Conservation (phyloP, 1,284 basidiomycete species). For the Cutaneotrichosporon dermatis region DNA sequence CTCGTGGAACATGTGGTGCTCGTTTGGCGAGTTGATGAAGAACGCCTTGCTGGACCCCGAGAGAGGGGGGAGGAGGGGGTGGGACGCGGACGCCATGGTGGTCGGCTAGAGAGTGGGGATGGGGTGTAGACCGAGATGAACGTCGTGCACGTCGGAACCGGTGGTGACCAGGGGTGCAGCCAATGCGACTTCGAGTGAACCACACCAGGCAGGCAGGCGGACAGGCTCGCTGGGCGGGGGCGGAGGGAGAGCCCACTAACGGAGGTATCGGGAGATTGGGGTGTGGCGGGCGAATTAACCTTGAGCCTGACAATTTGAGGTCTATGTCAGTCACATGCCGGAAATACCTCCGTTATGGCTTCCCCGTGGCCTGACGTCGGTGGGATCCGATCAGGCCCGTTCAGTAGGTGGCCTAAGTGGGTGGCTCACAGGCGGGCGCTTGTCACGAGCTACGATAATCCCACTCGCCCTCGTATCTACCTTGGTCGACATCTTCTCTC, state of each 20-base stretch:
- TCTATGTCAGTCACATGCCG: too few species aligned
- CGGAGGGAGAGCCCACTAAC: background rate
- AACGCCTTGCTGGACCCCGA: slow-evolving; percentile 25
- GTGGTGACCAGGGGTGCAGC: slow-evolving; percentile 8
- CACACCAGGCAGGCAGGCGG: slow-evolving; percentile 1
- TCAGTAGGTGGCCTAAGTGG: too few species aligned
- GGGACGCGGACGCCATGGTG: slow-evolving; percentile 25
- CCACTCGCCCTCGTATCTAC: too few species aligned
- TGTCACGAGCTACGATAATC: too few species aligned
- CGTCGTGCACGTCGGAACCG: slow-evolving; percentile 9
- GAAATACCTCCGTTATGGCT: too few species aligned
- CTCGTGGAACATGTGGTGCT: slow-evolving; percentile 38
- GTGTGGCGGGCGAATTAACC: background rate
- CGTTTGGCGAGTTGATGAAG: slow-evolving; percentile 37
- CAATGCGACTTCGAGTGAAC: slow-evolving; percentile 17
- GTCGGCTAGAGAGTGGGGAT: background rate
- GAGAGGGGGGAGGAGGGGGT: slow-evolving; percentile 39
- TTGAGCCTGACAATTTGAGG: too few species aligned
- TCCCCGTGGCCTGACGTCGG: background rate
- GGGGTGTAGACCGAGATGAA: slow-evolving; percentile 2
- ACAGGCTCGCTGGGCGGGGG: background rate
- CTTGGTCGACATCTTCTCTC: background rate
- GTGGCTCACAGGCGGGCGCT: too few species aligned
- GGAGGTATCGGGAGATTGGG: slow-evolving; percentile 13
- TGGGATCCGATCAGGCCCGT: background rate